Evolutionary conservation across 116 monocot species (phyloP).

Genomic region (Phalaenopsis hybrid): DNA sequence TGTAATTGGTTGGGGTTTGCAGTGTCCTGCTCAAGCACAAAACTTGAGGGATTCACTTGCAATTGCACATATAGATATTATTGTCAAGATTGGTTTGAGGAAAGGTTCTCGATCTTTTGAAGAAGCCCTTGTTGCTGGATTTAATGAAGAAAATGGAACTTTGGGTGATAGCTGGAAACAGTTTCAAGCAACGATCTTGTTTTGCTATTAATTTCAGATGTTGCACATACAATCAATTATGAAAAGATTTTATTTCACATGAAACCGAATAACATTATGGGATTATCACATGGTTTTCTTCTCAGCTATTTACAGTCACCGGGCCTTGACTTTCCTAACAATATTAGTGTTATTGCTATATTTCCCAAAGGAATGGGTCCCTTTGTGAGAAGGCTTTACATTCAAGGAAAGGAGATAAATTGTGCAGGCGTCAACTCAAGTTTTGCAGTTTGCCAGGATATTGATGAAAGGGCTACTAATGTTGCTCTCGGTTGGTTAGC

Average conservation of each 20-base stretch:
- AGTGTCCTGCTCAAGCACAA: no score
- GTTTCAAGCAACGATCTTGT: constrained; percentile 81
- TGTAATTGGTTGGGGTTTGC: no score
- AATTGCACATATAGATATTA: not conserved
- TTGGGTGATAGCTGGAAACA: constrained; percentile 94
- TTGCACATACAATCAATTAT: constrained; percentile 92
- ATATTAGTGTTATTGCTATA: constrained; percentile 97
- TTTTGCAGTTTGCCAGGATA: constrained; percentile 96
- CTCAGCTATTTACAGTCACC: constrained; percentile 85
- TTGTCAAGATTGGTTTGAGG: constrained; percentile 80
- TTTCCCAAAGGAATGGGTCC: constrained; percentile 99
- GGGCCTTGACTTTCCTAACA: constrained; percentile 84
- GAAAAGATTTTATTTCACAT: constrained; percentile 91
- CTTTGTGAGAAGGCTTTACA: constrained; percentile 90
- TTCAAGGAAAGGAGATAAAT: constrained; percentile 97
- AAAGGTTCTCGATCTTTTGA: constrained; percentile 87
- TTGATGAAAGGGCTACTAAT: constrained; percentile 83
- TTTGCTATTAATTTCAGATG: constrained; percentile 90
- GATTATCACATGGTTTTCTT: constrained; percentile 94
- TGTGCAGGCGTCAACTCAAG: constrained; percentile 96
- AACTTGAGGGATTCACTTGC: no score
- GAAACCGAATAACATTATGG: constrained; percentile 94
- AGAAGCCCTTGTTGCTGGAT: constrained; percentile 88
- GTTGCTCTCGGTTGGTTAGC: constrained; percentile 98
- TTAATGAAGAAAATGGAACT: constrained; percentile 93